Percentiles rank a stretch among this genome's conserved stretches.
Evolutionary conservation across 2,329 filamentous ascomycete species (phyloP).

Genomic region (Colletotrichum kahawae): DNA sequence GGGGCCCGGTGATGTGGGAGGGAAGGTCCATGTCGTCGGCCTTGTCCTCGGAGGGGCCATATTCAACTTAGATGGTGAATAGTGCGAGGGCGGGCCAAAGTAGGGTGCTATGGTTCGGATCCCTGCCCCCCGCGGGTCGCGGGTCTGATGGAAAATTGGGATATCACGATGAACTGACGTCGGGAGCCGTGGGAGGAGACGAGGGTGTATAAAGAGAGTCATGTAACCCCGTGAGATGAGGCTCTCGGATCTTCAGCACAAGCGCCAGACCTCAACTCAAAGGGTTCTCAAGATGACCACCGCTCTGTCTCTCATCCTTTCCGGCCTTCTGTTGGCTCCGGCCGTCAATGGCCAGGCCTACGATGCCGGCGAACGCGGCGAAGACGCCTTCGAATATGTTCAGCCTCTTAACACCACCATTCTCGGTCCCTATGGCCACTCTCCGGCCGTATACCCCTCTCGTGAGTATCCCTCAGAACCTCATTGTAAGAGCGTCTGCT

Average conservation of each 20-base stretch:
- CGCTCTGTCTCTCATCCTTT: slow-evolving; percentile 50
- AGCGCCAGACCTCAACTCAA: slow-evolving; percentile 8
- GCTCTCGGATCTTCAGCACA: slow-evolving; percentile 2
- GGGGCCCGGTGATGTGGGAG: neutral
- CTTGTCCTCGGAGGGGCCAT: neutral
- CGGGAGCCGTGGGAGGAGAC: neutral
- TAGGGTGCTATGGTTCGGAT: neutral
- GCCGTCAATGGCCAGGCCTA: slow-evolving; percentile 31
- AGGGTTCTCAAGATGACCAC: slow-evolving; percentile 22
- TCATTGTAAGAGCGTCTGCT: neutral
- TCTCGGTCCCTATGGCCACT: slow-evolving; percentile 43
- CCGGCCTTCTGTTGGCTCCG: slow-evolving; percentile 35
- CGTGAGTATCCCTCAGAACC: slow-evolving; percentile 31
- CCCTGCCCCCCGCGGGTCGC: neutral
- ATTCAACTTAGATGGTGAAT: neutral
- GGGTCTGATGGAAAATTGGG: neutral
- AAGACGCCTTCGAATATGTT: slow-evolving; percentile 40
- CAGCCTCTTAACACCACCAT: slow-evolving; percentile 47
- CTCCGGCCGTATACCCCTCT: slow-evolving; percentile 38
- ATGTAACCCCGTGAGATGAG: neutral
- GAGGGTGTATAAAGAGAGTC: slow-evolving; percentile 6
- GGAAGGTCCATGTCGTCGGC: neutral
- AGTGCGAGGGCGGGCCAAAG: neutral
- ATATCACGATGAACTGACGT: neutral
- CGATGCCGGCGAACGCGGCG: slow-evolving; percentile 24